Evolutionary conservation across 345 rosid species (phyloP).

Genomic region (Pugionium dolabratum): DNA sequence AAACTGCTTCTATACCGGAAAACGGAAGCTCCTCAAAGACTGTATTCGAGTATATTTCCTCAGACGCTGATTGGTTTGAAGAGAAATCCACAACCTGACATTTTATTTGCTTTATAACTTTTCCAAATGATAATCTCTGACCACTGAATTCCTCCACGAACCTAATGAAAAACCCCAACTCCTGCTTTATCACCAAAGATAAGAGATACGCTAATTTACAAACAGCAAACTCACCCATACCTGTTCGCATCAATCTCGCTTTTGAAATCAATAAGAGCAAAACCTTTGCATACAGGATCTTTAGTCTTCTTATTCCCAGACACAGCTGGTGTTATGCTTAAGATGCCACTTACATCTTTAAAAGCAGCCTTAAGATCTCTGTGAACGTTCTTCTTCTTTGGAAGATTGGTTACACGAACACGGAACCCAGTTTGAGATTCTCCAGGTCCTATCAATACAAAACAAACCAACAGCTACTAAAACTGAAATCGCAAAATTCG

Average conservation of each 20-base stretch:
- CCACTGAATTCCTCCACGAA: conserved; percentile 61
- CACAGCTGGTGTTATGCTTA: conserved; percentile 66
- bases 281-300: conserved; percentile 86
- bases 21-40: conserved; percentile 30
- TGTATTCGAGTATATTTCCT: conserved; percentile 34
- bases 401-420: conserved; percentile 68
- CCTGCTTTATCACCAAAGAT: conserved; percentile 6
- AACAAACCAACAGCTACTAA: background rate
- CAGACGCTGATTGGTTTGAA: conserved; percentile 34
- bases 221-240: conserved; percentile 44
- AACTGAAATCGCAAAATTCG: no score
- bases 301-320: conserved; percentile 82
- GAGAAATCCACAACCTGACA: conserved; percentile 51
- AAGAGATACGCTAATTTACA: conserved; percentile 4
- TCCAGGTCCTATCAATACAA: conserved; percentile 45
- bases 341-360: conserved; percentile 59
- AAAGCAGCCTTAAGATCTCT: conserved; percentile 78
- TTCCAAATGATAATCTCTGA: conserved; percentile 63
- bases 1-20: conserved; percentile 31
- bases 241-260: conserved; percentile 63
- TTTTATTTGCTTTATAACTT: conserved; percentile 67
- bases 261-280: conserved; percentile 73
- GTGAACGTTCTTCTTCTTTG: conserved; percentile 87
- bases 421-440: conserved; percentile 51
- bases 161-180: conserved; percentile 45